A percentile compares a stretch with the other conserved stretches of the same genome.
These are phyloP conservation scores for Penicillium psychrosexuale DNA, from an alignment of 2,329 filamentous ascomycete genomes.

Conservation along the genomic window DNA sequence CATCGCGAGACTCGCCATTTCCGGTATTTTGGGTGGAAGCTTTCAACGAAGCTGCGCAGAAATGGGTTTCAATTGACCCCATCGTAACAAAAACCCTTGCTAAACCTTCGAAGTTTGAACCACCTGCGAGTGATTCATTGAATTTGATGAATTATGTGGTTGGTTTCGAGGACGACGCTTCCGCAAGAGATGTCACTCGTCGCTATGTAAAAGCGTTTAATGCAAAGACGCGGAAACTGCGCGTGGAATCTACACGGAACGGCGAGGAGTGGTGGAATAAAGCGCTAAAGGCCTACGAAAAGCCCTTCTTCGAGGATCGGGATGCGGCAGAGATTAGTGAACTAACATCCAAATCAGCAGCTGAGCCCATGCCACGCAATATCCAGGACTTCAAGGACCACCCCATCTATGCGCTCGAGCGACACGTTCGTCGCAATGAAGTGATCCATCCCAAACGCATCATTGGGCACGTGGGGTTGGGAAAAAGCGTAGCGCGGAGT, in stretches of 20 bases:
- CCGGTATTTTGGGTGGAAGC: slow-evolving; percentile 95
- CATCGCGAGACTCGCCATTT: slow-evolving; percentile 66
- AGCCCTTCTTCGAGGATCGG: slow-evolving; percentile 55
- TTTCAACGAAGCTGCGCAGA: slow-evolving; percentile 79
- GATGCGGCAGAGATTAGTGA: slow-evolving; percentile 83
- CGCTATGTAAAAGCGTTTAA: slow-evolving; percentile 87
- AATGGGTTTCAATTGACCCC: slow-evolving; percentile 86
- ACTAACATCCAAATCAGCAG: slow-evolving; percentile 65
- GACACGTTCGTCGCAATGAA: slow-evolving; percentile 80
- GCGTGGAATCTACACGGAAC: slow-evolving; percentile 66
- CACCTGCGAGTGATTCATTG: slow-evolving; percentile 70
- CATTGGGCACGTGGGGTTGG: slow-evolving; percentile 70
- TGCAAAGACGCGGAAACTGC: slow-evolving; percentile 76
- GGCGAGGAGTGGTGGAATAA: slow-evolving; percentile 57
- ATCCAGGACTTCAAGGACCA: slow-evolving; percentile 86
- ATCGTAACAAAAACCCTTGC: slow-evolving; percentile 76
- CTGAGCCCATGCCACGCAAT: slow-evolving; percentile 81
- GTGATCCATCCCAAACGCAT: slow-evolving; percentile 70
- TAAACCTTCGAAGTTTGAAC: slow-evolving; percentile 74
- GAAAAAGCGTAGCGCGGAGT: slow-evolving; percentile 42
- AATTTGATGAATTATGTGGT: slow-evolving; percentile 82
- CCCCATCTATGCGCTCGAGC: slow-evolving; percentile 76
- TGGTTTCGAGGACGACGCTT: slow-evolving; percentile 76
- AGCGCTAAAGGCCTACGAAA: slow-evolving; percentile 43
- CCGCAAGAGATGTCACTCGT: slow-evolving; percentile 78